These are phyloP conservation scores for Boletus pseudo-olivaceus DNA, from an alignment of 768 basidiomycete species.

Conservation along the genomic window DNA sequence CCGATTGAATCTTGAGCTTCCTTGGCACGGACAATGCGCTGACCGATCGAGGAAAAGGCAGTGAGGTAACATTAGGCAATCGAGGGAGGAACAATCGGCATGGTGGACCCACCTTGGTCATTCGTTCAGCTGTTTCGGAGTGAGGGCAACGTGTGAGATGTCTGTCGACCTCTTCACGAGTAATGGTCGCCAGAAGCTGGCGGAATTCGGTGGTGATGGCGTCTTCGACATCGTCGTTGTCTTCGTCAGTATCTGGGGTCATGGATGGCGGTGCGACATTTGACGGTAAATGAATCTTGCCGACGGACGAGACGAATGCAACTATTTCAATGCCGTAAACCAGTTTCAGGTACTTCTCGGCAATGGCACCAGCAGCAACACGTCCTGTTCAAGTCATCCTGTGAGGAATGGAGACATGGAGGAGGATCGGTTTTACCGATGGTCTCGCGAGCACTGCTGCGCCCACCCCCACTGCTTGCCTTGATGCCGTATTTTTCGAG, in stretches of 20 bases:
- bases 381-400: conserved; percentile 52
- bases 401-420: conserved; percentile 3
- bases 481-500: conserved; percentile 96
- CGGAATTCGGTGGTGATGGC: conserved; percentile 81
- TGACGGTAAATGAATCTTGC: conserved; percentile 81
- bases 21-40: conserved; percentile 95
- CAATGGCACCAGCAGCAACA: conserved; percentile 97
- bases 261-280: conserved; percentile 40
- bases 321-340: conserved; percentile 93
- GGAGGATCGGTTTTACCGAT: conserved; percentile 55
- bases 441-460: conserved; percentile 94
- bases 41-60: conserved; percentile 7
- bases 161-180: conserved; percentile 85
- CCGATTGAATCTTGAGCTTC: conserved; percentile 91
- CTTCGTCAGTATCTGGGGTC: conserved; percentile 46
- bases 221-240: conserved; percentile 63
- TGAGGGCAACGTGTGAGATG: conserved; percentile 89
- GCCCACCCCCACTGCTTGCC: conserved; percentile 94
- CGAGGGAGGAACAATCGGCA: neutral
- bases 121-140: conserved; percentile 78
- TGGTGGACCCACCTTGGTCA: conserved; percentile 66
- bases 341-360: conserved; percentile 87
- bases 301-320: conserved; percentile 95
- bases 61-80: conserved; percentile 35
- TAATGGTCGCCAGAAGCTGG: conserved; percentile 70